Percentiles rank a stretch among this genome's conserved stretches.
phyloP scores from a whole-genome alignment of 805 yeast species.

The Metschnikowia lochheadii region DNA sequence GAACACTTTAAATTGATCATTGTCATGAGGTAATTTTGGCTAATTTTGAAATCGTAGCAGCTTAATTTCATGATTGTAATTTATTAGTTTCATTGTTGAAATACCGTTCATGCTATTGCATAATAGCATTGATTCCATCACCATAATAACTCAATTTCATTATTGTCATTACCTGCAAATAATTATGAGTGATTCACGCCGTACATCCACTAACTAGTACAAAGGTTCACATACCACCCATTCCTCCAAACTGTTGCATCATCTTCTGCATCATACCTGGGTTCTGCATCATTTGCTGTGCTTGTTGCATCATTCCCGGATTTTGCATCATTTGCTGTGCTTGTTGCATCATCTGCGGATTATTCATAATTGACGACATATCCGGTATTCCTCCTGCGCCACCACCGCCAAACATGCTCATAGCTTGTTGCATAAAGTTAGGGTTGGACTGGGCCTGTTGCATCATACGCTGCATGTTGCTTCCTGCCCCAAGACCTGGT shows the following conservation, averaged over 20 bases:
- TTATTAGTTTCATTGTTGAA: too few species aligned
- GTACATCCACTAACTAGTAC: neutral
- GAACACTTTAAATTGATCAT: too few species aligned
- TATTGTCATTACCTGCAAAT: neutral
- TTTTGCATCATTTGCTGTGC: slow-evolving; percentile 45
- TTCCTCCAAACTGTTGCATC: slow-evolving; percentile 63
- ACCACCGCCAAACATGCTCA: slow-evolving; percentile 57
- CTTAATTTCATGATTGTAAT: too few species aligned
- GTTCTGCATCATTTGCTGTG: slow-evolving; percentile 41
- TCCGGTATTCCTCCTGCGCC: slow-evolving; percentile 41
- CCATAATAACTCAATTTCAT: too few species aligned
- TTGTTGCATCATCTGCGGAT: slow-evolving; percentile 46
- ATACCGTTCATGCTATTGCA: too few species aligned
- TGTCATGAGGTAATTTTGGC: too few species aligned
- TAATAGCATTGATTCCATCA: too few species aligned
- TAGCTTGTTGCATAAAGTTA: slow-evolving; percentile 56
- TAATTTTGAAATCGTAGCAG: too few species aligned
- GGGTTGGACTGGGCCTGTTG: slow-evolving; percentile 52
- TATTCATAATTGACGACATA: slow-evolving; percentile 43
- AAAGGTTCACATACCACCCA: slow-evolving; percentile 5
- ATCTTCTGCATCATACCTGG: slow-evolving; percentile 71
- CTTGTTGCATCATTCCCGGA: slow-evolving; percentile 44
- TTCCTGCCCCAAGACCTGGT: slow-evolving; percentile 18
- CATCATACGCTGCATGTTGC: slow-evolving; percentile 48
- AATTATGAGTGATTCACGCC: neutral